phyloP scores from a whole-genome alignment of 1,284 basidiomycete species.

The Leccinum angustisporum region DNA sequence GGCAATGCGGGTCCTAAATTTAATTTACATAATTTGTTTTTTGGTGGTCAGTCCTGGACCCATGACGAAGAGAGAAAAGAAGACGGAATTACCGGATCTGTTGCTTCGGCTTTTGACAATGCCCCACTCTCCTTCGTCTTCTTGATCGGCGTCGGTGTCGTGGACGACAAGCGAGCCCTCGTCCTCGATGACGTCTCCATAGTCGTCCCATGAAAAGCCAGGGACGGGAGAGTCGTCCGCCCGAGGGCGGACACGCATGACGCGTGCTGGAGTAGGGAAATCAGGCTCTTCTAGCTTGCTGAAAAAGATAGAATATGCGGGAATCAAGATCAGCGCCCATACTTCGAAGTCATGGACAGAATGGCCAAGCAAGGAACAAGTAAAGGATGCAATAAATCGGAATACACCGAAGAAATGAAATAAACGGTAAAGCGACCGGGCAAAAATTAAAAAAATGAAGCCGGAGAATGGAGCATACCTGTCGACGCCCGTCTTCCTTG shows the following conservation, averaged over 20 bases:
- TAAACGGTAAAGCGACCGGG: background rate
- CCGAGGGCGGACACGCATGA: conserved; percentile 60
- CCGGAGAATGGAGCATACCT: conserved; percentile 39
- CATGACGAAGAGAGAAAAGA: background rate
- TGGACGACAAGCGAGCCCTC: conserved; percentile 37
- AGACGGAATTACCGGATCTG: conserved; percentile 40
- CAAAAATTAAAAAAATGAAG: background rate
- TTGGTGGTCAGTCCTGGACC: background rate
- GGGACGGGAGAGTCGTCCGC: conserved; percentile 56
- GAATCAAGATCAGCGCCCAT: conserved; percentile 12
- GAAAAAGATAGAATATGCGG: conserved; percentile 11
- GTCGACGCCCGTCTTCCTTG: conserved; percentile 62
- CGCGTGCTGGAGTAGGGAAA: conserved; percentile 53
- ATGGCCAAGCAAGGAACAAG: background rate
- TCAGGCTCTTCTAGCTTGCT: conserved; percentile 66
- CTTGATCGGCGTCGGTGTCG: conserved; percentile 42
- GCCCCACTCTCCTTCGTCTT: conserved; percentile 65
- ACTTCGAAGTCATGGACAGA: background rate
- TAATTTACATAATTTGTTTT: background rate
- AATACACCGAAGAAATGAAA: background rate
- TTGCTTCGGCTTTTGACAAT: conserved; percentile 60
- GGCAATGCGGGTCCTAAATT: conserved; percentile 16
- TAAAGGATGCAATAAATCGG: background rate
- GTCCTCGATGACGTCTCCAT: conserved; percentile 61
- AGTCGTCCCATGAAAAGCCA: conserved; percentile 74